These are phyloP conservation scores for Calonectria pteridis DNA, from an alignment of 2,329 filamentous ascomycete genomes.

Conservation along the genomic window DNA sequence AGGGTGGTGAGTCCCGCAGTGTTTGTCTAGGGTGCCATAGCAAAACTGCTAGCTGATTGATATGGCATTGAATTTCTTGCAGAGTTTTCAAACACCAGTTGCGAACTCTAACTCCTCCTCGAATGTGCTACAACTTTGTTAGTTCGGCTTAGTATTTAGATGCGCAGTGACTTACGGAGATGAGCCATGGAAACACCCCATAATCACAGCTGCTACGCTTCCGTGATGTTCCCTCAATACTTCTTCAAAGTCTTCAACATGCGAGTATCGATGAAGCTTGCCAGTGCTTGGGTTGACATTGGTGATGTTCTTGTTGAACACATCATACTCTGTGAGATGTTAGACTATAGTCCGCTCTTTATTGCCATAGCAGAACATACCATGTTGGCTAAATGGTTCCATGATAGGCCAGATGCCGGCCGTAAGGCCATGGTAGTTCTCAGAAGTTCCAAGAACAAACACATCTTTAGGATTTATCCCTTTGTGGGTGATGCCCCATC, in stretches of 20 bases:
- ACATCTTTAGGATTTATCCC: conserved; percentile 26
- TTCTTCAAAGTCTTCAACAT: conserved; percentile 27
- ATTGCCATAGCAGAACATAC: background rate
- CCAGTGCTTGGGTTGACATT: conserved; percentile 30
- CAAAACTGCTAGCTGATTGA: conserved; percentile 23
- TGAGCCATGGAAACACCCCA: conserved; percentile 25
- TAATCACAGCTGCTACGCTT: conserved; percentile 23
- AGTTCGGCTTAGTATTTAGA: background rate
- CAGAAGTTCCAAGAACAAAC: conserved; percentile 31
- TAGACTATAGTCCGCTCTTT: background rate
- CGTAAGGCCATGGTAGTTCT: conserved; percentile 33
- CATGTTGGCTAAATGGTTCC: conserved; percentile 21
- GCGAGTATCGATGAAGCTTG: conserved; percentile 25
- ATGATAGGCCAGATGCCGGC: conserved; percentile 33
- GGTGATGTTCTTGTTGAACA: conserved; percentile 28
- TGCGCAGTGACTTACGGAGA: background rate
- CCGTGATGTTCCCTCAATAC: conserved; percentile 19
- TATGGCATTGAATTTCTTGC: conserved; percentile 32
- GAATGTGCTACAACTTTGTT: background rate
- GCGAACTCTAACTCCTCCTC: conserved; percentile 28
- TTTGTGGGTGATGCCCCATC: conserved; percentile 31
- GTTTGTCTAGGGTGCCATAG: conserved; percentile 27
- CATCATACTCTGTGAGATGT: conserved; percentile 21
- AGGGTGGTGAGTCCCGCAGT: conserved; percentile 23
- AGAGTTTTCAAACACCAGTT: conserved; percentile 22